These are phyloP conservation scores for Tulasnella sp. DNA, from an alignment of 768 basidiomycete species.

Conservation along the genomic window DNA sequence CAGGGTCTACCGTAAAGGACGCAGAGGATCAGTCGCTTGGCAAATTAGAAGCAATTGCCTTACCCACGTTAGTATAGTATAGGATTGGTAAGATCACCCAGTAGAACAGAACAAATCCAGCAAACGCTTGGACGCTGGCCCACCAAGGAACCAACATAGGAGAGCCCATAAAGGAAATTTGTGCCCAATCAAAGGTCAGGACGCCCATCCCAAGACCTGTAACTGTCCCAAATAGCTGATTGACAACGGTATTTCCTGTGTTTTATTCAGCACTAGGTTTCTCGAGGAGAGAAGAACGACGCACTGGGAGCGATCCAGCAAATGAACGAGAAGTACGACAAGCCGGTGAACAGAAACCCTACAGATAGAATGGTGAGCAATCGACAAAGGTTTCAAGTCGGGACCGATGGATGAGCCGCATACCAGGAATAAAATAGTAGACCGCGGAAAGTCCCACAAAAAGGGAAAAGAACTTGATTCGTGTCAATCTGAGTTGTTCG, in stretches of 20 bases:
- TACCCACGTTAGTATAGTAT: slow-evolving; percentile 34
- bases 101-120: slow-evolving; percentile 18
- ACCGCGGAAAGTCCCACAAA: slow-evolving; percentile 57
- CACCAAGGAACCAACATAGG: slow-evolving; percentile 89
- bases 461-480: slow-evolving; percentile 76
- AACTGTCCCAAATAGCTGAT: slow-evolving; percentile 81
- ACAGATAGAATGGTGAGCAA: background rate
- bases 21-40: slow-evolving; percentile 24
- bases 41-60: background rate
- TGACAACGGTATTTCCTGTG: slow-evolving; percentile 62
- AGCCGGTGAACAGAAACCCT: slow-evolving; percentile 88
- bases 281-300: too few species aligned
- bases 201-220: slow-evolving; percentile 83
- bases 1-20: slow-evolving; percentile 34
- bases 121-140: slow-evolving; percentile 69
- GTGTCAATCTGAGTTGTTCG: slow-evolving; percentile 49
- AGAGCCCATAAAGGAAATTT: slow-evolving; percentile 61
- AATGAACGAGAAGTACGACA: slow-evolving; percentile 81
- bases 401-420: slow-evolving; percentile 26
- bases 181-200: slow-evolving; percentile 88
- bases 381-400: background rate
- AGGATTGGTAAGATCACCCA: slow-evolving; percentile 41
- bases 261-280: background rate
- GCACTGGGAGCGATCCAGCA: slow-evolving; percentile 69
- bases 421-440: slow-evolving; percentile 87